phyloP scores from a whole-genome alignment of 805 yeast genomes.

The Huiozyma sinensis region DNA sequence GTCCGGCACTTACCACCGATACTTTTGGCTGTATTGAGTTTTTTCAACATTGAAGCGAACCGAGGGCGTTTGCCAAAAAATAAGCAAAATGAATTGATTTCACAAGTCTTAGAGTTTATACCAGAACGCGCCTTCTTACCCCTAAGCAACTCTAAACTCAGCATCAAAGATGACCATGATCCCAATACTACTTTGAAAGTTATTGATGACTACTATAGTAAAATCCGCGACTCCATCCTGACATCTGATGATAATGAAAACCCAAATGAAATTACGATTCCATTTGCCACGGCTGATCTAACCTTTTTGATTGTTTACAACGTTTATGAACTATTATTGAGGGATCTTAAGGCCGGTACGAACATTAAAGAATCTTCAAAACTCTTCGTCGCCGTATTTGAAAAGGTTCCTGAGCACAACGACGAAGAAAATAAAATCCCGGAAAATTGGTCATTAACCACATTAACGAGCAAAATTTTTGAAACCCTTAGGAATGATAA shows the following conservation, averaged over 20 bases:
- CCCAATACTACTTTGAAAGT: conserved; percentile 16
- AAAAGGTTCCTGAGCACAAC: conserved; percentile 35
- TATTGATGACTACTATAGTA: conserved; percentile 29
- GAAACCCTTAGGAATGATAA: conserved; percentile 6
- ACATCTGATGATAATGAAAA: conserved; percentile 8
- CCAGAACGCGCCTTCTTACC: conserved; percentile 59
- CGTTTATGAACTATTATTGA: conserved; percentile 19
- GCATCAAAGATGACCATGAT: conserved; percentile 6
- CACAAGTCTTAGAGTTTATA: conserved; percentile 38
- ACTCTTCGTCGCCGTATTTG: conserved; percentile 30
- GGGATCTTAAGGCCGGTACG: conserved; percentile 12
- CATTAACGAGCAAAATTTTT: conserved; percentile 24
- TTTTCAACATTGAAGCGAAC: conserved; percentile 7
- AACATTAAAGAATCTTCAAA: conserved; percentile 27
- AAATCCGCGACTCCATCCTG: conserved; percentile 1
- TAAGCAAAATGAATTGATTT: conserved; percentile 13
- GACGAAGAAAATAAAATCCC: conserved; percentile 7
- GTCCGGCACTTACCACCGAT: conserved; percentile 66
- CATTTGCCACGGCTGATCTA: conserved; percentile 34
- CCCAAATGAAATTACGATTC: conserved; percentile 22
- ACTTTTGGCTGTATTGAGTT: conserved; percentile 37
- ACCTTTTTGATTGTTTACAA: conserved; percentile 32
- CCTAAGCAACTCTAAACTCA: conserved; percentile 31
- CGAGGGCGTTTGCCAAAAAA: conserved; percentile 2
- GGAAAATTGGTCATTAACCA: conserved; percentile 26